Conservation (phyloP, 495 filamentous ascomycete genomes). For the Daldinia grandis region DNA sequence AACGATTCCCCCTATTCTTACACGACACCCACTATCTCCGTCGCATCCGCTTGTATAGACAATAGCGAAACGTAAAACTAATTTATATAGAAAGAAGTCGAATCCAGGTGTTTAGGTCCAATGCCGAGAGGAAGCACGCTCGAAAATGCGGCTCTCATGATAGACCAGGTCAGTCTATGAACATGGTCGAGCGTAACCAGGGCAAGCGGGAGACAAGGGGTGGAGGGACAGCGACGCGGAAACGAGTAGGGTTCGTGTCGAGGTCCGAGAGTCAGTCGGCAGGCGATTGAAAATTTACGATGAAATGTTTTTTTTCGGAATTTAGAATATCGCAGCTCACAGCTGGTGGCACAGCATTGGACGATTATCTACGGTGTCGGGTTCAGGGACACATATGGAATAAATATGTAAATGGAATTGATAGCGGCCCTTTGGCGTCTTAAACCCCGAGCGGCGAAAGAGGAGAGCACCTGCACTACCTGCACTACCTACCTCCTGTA, state of each 20-base stretch:
- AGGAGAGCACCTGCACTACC: neutral
- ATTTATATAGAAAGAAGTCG: constrained; percentile 28
- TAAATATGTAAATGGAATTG: constrained; percentile 17
- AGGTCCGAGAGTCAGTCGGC: neutral
- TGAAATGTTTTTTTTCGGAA: constrained; percentile 10
- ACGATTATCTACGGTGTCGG: neutral
- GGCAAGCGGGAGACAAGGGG: constrained; percentile 5
- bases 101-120: constrained; percentile 18
- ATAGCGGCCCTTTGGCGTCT: constrained; percentile 16
- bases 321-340: constrained; percentile 22
- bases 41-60: constrained; percentile 33
- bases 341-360: constrained; percentile 31
- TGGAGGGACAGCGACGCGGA: constrained; percentile 10
- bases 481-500: neutral
- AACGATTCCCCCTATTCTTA: constrained; percentile 37
- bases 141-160: constrained; percentile 46
- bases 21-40: constrained; percentile 25
- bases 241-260: constrained; percentile 5
- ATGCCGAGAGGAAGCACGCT: constrained; percentile 45
- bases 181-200: constrained; percentile 41
- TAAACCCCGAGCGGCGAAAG: constrained; percentile 37
- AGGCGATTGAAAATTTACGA: constrained; percentile 9
- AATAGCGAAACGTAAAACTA: constrained; percentile 11
- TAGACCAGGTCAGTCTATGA: constrained; percentile 43
- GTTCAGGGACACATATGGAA: constrained; percentile 24